These are phyloP conservation scores for Diaporthe batatas DNA, from an alignment of 2,329 filamentous ascomycete genomes.

Conservation along the genomic window DNA sequence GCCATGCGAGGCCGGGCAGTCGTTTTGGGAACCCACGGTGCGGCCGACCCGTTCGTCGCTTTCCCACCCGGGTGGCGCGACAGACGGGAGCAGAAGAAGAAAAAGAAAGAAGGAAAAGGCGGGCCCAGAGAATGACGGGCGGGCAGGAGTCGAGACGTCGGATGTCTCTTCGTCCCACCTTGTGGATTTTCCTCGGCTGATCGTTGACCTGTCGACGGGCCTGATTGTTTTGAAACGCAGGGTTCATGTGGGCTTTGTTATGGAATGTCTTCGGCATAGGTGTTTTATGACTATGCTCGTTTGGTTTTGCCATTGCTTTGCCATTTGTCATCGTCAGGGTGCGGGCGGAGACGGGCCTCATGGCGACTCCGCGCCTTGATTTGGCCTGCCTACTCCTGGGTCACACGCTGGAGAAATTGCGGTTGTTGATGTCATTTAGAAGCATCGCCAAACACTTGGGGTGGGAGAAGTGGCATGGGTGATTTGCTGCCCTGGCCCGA, in stretches of 20 bases:
- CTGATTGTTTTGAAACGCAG: constrained; percentile 31
- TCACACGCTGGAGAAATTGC: background rate
- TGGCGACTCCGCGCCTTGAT: constrained; percentile 9
- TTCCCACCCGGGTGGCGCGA: background rate
- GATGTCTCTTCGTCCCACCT: constrained; percentile 8
- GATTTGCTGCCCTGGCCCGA: background rate
- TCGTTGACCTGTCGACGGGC: background rate
- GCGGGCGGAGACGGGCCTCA: background rate
- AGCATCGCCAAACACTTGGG: too few species aligned
- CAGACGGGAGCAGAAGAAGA: background rate
- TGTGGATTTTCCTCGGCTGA: constrained; percentile 1
- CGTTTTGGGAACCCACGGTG: background rate
- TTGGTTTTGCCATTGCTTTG: background rate
- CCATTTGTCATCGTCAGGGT: constrained; percentile 11
- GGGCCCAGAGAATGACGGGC: background rate
- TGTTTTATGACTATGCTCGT: background rate
- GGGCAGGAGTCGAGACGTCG: constrained; percentile 9
- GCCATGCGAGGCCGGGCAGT: background rate
- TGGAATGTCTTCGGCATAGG: constrained; percentile 25
- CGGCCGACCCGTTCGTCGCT: background rate
- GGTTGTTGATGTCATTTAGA: background rate
- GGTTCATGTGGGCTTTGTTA: background rate
- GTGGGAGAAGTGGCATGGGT: background rate
- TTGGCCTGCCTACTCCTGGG: constrained; percentile 15
- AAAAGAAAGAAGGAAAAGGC: background rate